These are phyloP conservation scores for Diutina neorugosa DNA, from an alignment of 1,139 yeast genomes.

Conservation along the genomic window DNA sequence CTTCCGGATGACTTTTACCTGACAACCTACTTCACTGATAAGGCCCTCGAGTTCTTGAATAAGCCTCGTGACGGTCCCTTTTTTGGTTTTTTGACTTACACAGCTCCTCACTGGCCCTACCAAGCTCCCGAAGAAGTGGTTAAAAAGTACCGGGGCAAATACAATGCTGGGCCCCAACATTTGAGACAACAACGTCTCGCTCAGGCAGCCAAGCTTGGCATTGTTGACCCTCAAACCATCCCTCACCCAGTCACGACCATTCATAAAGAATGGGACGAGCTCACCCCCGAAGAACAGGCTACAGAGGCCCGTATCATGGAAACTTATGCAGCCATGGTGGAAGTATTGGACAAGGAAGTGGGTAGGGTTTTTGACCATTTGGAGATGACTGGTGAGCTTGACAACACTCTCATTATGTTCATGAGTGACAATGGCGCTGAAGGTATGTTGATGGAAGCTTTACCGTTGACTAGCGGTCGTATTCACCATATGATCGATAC, in stretches of 20 bases:
- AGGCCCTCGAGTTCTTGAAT: constrained; percentile 24
- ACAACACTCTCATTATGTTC: constrained; percentile 40
- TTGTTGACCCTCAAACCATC: constrained; percentile 27
- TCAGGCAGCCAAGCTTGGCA: constrained; percentile 29
- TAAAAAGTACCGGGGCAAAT: constrained; percentile 35
- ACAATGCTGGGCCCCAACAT: constrained; percentile 36
- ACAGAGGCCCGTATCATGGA: constrained; percentile 37
- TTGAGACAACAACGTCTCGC: constrained; percentile 27
- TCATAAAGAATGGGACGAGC: constrained; percentile 28
- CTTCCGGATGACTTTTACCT: constrained; percentile 39
- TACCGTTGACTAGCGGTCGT: constrained; percentile 24
- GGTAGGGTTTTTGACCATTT: constrained; percentile 33
- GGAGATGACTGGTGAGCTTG: constrained; percentile 28
- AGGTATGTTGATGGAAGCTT: constrained; percentile 44
- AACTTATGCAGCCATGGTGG: constrained; percentile 53
- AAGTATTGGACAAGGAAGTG: constrained; percentile 33
- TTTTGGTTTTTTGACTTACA: constrained; percentile 39
- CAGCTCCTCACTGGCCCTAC: constrained; percentile 55
- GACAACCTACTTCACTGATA: constrained; percentile 32
- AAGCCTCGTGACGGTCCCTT: constrained; percentile 32
- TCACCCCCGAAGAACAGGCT: constrained; percentile 21
- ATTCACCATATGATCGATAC: constrained; percentile 17
- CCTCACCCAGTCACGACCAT: constrained; percentile 36
- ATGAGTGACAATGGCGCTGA: constrained; percentile 56
- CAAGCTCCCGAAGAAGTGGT: constrained; percentile 40